These are phyloP conservation scores for Talaromyces amestolkiae DNA, from an alignment of 2,329 filamentous ascomycete genomes.

Conservation along the genomic window DNA sequence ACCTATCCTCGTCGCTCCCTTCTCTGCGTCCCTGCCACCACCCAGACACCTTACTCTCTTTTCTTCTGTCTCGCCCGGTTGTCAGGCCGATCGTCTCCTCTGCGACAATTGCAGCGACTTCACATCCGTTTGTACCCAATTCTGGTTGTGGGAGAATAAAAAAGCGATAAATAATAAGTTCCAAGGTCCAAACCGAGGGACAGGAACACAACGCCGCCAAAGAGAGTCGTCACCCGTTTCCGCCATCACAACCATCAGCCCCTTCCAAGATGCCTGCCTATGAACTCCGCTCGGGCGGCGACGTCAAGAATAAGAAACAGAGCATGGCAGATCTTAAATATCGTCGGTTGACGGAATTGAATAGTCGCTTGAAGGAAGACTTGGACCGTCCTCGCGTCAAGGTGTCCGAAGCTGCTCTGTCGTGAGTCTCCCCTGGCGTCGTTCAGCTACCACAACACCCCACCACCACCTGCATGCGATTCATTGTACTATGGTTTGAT, in stretches of 20 bases:
- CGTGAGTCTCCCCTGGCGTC: slow-evolving; percentile 53
- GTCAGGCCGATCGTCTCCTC: slow-evolving; percentile 6
- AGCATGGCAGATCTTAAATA: slow-evolving; percentile 99
- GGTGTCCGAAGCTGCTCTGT: slow-evolving; percentile 87
- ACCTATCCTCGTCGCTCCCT: slow-evolving; percentile 13
- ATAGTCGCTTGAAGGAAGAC: slow-evolving; percentile 92
- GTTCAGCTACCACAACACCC: slow-evolving; percentile 1
- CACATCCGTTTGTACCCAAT: not conserved
- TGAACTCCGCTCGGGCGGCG: slow-evolving; percentile 64
- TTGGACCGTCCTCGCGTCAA: slow-evolving; percentile 93
- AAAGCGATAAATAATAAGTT: not conserved
- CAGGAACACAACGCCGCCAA: not conserved
- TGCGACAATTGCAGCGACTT: slow-evolving; percentile 4
- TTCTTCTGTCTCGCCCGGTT: slow-evolving; percentile 10
- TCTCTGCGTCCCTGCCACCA: slow-evolving; percentile 13
- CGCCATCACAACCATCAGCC: not conserved
- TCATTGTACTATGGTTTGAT: not conserved
- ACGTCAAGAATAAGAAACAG: slow-evolving; percentile 89
- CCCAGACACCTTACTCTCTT: slow-evolving; percentile 15
- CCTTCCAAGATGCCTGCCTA: slow-evolving; percentile 59
- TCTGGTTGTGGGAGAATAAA: not conserved
- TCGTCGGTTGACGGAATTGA: slow-evolving; percentile 91
- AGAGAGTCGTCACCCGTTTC: not conserved
- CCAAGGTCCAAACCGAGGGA: not conserved
- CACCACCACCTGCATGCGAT: not conserved